phyloP scores from a whole-genome alignment of 306 rosid genomes.

The Lathyrus tuberosus region DNA sequence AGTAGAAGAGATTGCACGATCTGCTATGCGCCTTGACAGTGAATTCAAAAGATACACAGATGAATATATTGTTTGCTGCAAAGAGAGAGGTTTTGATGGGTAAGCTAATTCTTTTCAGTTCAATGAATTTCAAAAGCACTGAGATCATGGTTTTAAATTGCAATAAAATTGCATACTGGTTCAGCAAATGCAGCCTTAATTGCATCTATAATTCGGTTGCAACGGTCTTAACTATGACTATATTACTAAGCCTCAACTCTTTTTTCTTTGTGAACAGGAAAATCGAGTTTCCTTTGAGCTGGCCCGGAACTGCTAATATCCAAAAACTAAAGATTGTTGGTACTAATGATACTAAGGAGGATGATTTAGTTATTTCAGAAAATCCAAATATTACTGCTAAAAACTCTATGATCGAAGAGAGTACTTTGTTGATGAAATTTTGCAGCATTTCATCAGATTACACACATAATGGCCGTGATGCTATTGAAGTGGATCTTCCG shows the following conservation, averaged over 20 bases:
- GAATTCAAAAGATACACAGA: slow-evolving; percentile 51
- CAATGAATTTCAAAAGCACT: background rate
- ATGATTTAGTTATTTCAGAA: slow-evolving; percentile 33
- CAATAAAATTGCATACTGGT: too few relatives aligned
- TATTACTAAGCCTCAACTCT: background rate
- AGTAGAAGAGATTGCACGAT: slow-evolving; percentile 51
- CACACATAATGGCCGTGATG: slow-evolving; percentile 46
- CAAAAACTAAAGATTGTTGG: slow-evolving; percentile 35
- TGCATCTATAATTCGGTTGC: too few relatives aligned
- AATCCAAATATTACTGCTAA: slow-evolving; percentile 47
- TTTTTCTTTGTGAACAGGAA: slow-evolving; percentile 34
- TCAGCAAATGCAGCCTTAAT: too few relatives aligned
- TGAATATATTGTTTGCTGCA: slow-evolving; percentile 53
- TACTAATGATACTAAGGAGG: slow-evolving; percentile 7
- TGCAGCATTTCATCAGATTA: slow-evolving; percentile 52
- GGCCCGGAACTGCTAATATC: slow-evolving; percentile 48
- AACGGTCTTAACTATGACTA: too few relatives aligned
- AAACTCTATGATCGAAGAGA: slow-evolving; percentile 62
- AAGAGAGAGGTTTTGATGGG: slow-evolving; percentile 48
- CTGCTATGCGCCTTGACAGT: slow-evolving; percentile 46
- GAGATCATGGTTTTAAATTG: background rate
- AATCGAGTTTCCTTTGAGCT: slow-evolving; percentile 54
- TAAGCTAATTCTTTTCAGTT: slow-evolving; percentile 32
- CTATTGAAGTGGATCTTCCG: slow-evolving; percentile 58
- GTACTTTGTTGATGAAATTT: slow-evolving; percentile 69